Evolutionary conservation across 768 basidiomycete species (phyloP).

Genomic region (Leccinum incarnatum): DNA sequence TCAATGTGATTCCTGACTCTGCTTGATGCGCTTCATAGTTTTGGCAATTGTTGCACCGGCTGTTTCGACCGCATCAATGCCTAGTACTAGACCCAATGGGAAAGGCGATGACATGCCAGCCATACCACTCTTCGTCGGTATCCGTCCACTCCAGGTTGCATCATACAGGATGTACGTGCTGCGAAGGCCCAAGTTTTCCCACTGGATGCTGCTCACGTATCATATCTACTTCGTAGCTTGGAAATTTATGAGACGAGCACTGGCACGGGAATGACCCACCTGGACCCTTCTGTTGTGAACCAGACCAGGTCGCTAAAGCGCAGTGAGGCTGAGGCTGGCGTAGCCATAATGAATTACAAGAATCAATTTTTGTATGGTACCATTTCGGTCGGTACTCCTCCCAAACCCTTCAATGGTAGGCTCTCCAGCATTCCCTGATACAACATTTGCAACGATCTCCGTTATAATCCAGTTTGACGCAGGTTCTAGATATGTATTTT

Average conservation of each 20-base stretch:
- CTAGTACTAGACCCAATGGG: background rate
- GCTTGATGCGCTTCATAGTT: background rate
- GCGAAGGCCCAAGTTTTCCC: background rate
- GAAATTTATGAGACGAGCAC: slow-evolving; percentile 2
- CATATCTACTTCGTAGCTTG: background rate
- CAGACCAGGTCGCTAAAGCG: background rate
- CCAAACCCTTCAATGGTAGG: background rate
- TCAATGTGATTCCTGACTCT: too few relatives aligned
- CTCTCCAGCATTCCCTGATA: background rate
- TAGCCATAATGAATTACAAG: background rate
- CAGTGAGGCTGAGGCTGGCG: background rate
- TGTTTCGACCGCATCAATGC: slow-evolving; percentile 3
- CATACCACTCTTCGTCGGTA: slow-evolving; percentile 7
- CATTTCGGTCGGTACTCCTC: slow-evolving; percentile 7
- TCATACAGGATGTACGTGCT: slow-evolving; percentile 8
- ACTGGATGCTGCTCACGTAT: background rate
- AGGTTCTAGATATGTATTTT: slow-evolving; percentile 19
- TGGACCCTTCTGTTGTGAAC: background rate
- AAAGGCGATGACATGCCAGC: background rate
- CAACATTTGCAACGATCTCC: background rate
- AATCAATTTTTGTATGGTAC: slow-evolving; percentile 6
- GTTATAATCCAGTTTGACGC: slow-evolving; percentile 28
- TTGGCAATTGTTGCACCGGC: background rate
- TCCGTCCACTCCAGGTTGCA: slow-evolving; percentile 1
- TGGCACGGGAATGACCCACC: background rate